A percentile compares a stretch with the other conserved stretches of the same genome.
Conservation (phyloP, 78 protist genomes). For the Monocercomonoides exilis region DNA sequence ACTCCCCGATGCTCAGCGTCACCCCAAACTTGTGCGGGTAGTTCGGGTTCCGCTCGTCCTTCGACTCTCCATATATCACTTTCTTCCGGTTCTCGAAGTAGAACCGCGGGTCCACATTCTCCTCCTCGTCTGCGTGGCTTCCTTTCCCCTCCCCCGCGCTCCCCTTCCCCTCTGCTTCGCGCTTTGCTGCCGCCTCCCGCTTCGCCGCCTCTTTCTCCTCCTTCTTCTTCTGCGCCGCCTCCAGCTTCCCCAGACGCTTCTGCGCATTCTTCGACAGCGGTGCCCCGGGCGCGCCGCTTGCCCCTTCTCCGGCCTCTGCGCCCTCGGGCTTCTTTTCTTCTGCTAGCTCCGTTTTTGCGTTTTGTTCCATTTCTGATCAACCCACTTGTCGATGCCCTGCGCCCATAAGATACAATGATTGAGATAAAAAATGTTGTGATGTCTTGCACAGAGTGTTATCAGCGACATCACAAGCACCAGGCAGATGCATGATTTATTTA, state of each 20-base stretch:
- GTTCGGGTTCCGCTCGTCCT: constrained; percentile 21
- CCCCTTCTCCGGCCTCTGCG: too few species aligned
- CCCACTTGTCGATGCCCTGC: too few species aligned
- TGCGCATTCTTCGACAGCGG: constrained; percentile 24
- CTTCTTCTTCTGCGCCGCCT: constrained; percentile 1
- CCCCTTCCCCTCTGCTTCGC: neutral
- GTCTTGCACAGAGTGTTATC: too few species aligned
- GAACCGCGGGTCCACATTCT: constrained; percentile 28
- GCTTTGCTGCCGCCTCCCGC: neutral
- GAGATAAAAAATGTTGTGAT: too few species aligned
- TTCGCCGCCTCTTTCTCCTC: constrained; percentile 6
- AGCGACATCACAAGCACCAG: too few species aligned
- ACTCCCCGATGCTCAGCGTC: constrained; percentile 39
- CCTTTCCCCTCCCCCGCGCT: neutral
- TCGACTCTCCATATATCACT: neutral
- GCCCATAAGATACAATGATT: too few species aligned
- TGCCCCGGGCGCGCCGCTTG: too few species aligned
- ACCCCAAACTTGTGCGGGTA: constrained; percentile 75
- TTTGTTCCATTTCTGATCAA: too few species aligned
- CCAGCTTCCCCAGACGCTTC: neutral
- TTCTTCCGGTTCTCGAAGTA: constrained; percentile 33
- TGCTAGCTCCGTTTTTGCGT: too few species aligned
- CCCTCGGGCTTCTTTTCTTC: too few species aligned
- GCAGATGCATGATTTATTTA: too few species aligned
- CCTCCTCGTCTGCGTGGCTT: neutral